Percentiles rank a stretch among this genome's conserved stretches.
Evolutionary conservation across 306 rosid genomes (phyloP).

Genomic region (Casuarina cunninghamiana): DNA sequence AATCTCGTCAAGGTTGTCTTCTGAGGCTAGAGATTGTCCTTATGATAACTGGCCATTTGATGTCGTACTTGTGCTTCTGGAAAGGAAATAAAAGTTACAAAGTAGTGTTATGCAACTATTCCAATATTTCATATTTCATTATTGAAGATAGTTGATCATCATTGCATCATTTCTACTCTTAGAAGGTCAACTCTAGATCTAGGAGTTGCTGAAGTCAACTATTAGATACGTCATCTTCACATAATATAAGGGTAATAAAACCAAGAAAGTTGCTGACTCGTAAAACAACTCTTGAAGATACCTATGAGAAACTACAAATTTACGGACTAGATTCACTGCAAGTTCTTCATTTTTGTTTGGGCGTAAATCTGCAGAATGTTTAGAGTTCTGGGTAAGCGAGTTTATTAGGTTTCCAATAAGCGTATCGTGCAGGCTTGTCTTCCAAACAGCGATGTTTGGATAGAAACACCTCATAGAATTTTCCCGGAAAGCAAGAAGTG

Average conservation of each 20-base stretch:
- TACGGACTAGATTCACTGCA: background rate
- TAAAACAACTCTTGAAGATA: slow-evolving; percentile 4
- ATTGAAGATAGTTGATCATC: slow-evolving; percentile 21
- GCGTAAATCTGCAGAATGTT: background rate
- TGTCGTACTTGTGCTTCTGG: slow-evolving; percentile 7
- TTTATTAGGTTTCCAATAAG: background rate
- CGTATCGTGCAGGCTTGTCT: background rate
- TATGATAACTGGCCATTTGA: slow-evolving; percentile 8
- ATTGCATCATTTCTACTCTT: slow-evolving; percentile 29
- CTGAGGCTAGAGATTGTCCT: background rate
- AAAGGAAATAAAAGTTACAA: slow-evolving; percentile 10
- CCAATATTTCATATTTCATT: slow-evolving; percentile 5
- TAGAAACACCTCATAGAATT: background rate
- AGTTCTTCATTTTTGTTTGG: background rate
- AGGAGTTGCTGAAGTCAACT: slow-evolving; percentile 42
- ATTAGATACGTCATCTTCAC: slow-evolving; percentile 24
- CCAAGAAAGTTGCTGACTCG: background rate
- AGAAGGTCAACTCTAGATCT: slow-evolving; percentile 38
- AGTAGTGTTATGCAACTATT: background rate
- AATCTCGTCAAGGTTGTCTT: too few relatives aligned
- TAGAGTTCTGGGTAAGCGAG: background rate
- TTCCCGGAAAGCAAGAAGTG: background rate
- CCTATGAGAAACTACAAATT: background rate
- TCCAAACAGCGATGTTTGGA: background rate
- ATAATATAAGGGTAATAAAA: slow-evolving; percentile 14